Conservation (phyloP, 495 filamentous ascomycete species). For the Podospora comata region DNA sequence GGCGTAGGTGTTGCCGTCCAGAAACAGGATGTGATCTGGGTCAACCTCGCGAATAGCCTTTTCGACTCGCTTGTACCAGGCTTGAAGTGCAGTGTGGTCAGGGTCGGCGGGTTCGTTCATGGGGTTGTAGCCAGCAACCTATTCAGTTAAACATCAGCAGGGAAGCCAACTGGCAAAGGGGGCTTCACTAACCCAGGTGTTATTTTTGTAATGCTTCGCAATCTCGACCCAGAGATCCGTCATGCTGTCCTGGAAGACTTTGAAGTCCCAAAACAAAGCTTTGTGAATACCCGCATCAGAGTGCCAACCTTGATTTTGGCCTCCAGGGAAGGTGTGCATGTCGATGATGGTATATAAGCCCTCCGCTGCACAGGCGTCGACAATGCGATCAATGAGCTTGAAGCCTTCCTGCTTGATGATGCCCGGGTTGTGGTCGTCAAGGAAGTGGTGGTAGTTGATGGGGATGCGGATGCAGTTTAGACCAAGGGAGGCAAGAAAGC, state of each 20-base stretch:
- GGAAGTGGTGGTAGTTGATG: conserved; percentile 64
- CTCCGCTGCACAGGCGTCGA: conserved; percentile 54
- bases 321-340: conserved; percentile 61
- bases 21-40: conserved; percentile 59
- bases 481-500: conserved; percentile 56
- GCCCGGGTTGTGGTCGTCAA: conserved; percentile 60
- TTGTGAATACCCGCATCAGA: conserved; percentile 53
- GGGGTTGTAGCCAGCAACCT: conserved; percentile 59
- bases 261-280: conserved; percentile 63
- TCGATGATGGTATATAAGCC: conserved; percentile 62
- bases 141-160: not conserved
- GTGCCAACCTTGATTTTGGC: conserved; percentile 67
- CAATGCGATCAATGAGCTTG: conserved; percentile 56
- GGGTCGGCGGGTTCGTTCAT: conserved; percentile 65
- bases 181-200: conserved; percentile 32
- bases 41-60: conserved; percentile 58
- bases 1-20: conserved; percentile 65
- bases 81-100: conserved; percentile 50
- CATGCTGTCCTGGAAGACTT: conserved; percentile 58
- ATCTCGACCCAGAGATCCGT: conserved; percentile 60
- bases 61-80: conserved; percentile 57
- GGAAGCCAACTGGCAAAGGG: not conserved
- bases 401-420: conserved; percentile 58
- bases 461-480: conserved; percentile 63
- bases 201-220: conserved; percentile 54